Conservation (phyloP, 2,329 filamentous ascomycete genomes). For the Verticillium nubilum region DNA sequence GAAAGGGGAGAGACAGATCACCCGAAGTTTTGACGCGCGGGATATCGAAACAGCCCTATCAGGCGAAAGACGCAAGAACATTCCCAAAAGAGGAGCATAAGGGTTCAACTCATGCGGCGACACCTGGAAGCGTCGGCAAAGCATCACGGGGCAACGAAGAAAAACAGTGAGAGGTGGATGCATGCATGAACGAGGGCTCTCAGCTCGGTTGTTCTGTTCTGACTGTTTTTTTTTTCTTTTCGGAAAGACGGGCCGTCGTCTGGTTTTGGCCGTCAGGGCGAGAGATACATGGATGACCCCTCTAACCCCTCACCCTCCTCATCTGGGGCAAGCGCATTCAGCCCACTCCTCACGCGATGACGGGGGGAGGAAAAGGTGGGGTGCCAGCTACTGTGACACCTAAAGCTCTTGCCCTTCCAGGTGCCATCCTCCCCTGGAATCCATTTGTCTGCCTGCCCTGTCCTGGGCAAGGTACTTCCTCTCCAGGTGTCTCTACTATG, state of each 20-base stretch:
- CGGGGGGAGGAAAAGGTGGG: not conserved
- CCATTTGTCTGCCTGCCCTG: no score
- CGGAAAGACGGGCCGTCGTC: slow-evolving; percentile 30
- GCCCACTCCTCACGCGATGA: not conserved
- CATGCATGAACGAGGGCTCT: not conserved
- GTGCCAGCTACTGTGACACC: not conserved
- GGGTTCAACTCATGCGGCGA: not conserved
- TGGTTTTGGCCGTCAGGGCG: slow-evolving; percentile 2
- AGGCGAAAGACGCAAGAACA: no score
- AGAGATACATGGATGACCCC: not conserved
- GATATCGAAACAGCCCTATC: not conserved
- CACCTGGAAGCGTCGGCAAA: not conserved
- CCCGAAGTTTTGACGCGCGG: not conserved
- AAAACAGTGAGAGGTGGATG: not conserved
- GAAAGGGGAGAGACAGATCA: not conserved
- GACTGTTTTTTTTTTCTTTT: slow-evolving; percentile 5
- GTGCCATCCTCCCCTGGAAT: no score
- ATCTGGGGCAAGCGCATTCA: not conserved
- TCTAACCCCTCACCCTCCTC: not conserved
- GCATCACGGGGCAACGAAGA: not conserved
- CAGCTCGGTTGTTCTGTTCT: not conserved
- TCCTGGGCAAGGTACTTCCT: not conserved
- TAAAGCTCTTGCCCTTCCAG: not conserved
- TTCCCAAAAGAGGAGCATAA: no score
- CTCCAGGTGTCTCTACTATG: not conserved